Base-by-base conservation (phyloP, 108 stramenopile species). In the Chaetoceros muelleri region DNA sequence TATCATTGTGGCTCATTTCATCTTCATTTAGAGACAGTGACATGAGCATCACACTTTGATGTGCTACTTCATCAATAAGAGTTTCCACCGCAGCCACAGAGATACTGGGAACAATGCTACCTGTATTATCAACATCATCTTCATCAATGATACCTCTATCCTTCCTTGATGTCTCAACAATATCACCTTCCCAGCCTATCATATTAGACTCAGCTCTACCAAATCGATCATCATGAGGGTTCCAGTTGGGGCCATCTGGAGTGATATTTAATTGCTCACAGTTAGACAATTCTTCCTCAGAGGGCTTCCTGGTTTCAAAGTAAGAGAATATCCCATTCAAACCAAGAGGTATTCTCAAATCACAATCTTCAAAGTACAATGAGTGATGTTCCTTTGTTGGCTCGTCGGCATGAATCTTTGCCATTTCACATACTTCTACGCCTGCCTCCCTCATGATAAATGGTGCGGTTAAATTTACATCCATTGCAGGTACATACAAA, bases 241-340 rank as follows among this genome's bases (percentile, higher is more conserved):
- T 52, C n/a, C n/a, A n/a, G n/a, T n/a, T n/a, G n/a, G n/a, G n/a
- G n/a, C n/a, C n/a, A n/a, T n/a, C n/a, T n/a, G n/a, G n/a, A n/a
- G n/a, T n/a, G n/a, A n/a, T n/a, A n/a, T n/a, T n/a, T n/a, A n/a
- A n/a, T n/a, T n/a, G n/a, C n/a, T n/a, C n/a, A n/a, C n/a, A n/a
- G n/a, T n/a, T n/a, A n/a, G n/a, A n/a, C 2, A 64, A 17, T 30
- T 70, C 61, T 10, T 59, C 30, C 0, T 44, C 17, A 7, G 55
- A 50, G 2, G 64, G 64, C 28, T 30, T 46, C 16, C 53, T 18
- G 24, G 47, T 57, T 0, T 46, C 30, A 20, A 73, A 73, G 57
- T 29, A 73, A 18, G 67, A 68, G 46, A 68, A 68, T 0, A 54
- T 31, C 21, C n/a, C 51, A n/a, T n/a, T n/a, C n/a, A n/a, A n/a